Base-by-base conservation (phyloP, 495 filamentous ascomycete genomes). In the Lasiosphaeria hispida region DNA sequence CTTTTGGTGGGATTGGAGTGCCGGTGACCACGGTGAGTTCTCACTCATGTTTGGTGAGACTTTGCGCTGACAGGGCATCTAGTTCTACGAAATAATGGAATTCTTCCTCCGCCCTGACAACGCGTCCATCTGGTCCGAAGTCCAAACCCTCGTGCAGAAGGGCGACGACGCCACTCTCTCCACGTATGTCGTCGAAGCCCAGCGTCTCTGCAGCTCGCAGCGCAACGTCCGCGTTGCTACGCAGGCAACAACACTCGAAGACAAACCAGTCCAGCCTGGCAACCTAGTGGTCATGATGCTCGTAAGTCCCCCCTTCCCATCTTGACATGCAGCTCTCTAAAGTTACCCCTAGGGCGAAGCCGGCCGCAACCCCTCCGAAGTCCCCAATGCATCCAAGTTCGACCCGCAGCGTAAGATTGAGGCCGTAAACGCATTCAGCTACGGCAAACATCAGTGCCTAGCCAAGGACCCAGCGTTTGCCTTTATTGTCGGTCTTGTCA, bases 1-100 rank as follows among this genome's bases (percentile, higher is more conserved):
- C 72, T 38, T 66, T 76, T 58, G 67, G 61, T 15, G 72, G 69
- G 10, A 62, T 69, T 30, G 74, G 74, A 30, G 77, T 72, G 10
- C 70, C 73, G 2, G 77, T 75, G 13, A 71, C 58, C 7, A 44
- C 51, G 44, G 53, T 56, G 10, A 48, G 42, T 48, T 6, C 11
- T 10, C 15, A 13, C 17, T 44, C 14, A 6, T n/a, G 19, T 47
- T 10, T 19, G 3, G 9, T 23, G 17, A 10, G 13, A n/a, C n/a
- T n/a, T 11, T 44, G 14, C 34, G 15, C 15, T 14, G 17, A 15
- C 14, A 7, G 15, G 34, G 17, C 33, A 23, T 62, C 14, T 66
- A 77, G 72, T 73, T 78, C 39, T 66, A 71, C 14, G 73, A 79
- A 69, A 53, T 82, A 40, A 58, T 81, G 63, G 70, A 70, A 34